Evolutionary conservation across 2,329 filamentous ascomycete genomes (phyloP).

Genomic region (Teratosphaeriaceae sp.): DNA sequence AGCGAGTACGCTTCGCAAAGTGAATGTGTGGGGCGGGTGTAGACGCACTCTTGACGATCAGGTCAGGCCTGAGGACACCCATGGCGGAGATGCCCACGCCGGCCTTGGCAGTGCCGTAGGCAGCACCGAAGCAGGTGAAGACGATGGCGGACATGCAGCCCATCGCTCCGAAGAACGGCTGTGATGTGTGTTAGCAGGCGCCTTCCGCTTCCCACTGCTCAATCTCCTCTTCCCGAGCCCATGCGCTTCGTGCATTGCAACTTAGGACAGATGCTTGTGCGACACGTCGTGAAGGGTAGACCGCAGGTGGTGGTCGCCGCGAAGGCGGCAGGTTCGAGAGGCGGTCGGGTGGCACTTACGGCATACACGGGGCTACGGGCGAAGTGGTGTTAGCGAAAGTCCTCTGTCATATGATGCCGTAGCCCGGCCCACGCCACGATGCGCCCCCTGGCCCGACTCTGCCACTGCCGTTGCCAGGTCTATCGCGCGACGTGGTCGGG

Average conservation of each 20-base stretch:
- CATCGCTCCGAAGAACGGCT: constrained; percentile 96
- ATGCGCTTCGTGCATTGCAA: too few species aligned
- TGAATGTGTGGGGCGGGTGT: constrained; percentile 2
- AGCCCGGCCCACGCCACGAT: too few species aligned
- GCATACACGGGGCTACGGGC: constrained; percentile 84
- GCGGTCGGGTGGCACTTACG: constrained; percentile 70
- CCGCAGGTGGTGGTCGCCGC: neutral
- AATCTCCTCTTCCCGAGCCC: too few species aligned
- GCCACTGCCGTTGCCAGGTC: too few species aligned
- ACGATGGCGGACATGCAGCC: constrained; percentile 92
- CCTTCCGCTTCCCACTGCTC: too few species aligned
- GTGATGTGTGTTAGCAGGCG: constrained; percentile 12
- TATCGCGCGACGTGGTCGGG: neutral
- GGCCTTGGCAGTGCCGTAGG: constrained; percentile 98
- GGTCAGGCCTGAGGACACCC: constrained; percentile 94
- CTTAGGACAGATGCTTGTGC: neutral
- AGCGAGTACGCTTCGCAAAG: too few species aligned
- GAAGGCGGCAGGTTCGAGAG: too few species aligned
- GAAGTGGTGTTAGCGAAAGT: constrained; percentile 18
- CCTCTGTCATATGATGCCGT: too few species aligned
- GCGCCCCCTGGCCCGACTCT: too few species aligned
- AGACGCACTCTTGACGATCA: constrained; percentile 99
- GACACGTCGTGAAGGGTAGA: neutral
- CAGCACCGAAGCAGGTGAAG: constrained; percentile 93
- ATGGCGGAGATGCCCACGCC: constrained; percentile 98